These are phyloP conservation scores for Hortiboletus rubellus DNA, from an alignment of 1,284 basidiomycete genomes.

Conservation along the genomic window DNA sequence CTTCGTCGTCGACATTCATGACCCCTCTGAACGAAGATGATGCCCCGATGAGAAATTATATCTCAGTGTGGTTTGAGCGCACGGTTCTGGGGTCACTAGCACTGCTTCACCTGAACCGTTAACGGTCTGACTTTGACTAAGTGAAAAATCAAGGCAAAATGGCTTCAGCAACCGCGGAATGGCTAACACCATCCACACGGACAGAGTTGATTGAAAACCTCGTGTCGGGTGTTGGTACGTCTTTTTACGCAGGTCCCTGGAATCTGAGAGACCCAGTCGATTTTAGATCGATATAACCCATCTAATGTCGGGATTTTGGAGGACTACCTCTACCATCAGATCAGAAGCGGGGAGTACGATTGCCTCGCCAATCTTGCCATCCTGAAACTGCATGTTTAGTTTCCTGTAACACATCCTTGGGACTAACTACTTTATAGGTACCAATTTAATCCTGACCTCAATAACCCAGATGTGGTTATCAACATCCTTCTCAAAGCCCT, in stretches of 20 bases:
- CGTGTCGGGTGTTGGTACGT: conserved; percentile 88
- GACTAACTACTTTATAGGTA: conserved; percentile 57
- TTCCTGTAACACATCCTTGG: neutral
- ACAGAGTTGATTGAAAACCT: conserved; percentile 87
- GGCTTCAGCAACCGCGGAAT: conserved; percentile 50
- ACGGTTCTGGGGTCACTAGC: conserved; percentile 10
- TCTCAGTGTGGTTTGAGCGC: neutral
- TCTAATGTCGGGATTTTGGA: conserved; percentile 90
- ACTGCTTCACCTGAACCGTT: neutral
- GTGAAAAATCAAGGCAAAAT: conserved; percentile 19
- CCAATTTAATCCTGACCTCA: conserved; percentile 94
- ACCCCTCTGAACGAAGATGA: neutral
- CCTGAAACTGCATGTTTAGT: conserved; percentile 64
- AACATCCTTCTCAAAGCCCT: conserved; percentile 95
- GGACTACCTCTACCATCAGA: conserved; percentile 93
- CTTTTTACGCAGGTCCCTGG: conserved; percentile 1
- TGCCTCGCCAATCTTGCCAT: conserved; percentile 91
- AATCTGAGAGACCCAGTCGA: conserved; percentile 9
- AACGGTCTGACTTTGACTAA: neutral
- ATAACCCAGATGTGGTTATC: conserved; percentile 90
- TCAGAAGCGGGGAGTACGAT: conserved; percentile 88
- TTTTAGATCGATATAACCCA: conserved; percentile 91
- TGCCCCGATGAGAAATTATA: neutral
- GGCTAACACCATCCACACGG: conserved; percentile 71
- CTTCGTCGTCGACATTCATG: conserved; percentile 24